Percentiles rank a stretch among this genome's conserved stretches.
phyloP scores from a whole-genome alignment of 805 yeast species.

The Candida nitratophila region DNA sequence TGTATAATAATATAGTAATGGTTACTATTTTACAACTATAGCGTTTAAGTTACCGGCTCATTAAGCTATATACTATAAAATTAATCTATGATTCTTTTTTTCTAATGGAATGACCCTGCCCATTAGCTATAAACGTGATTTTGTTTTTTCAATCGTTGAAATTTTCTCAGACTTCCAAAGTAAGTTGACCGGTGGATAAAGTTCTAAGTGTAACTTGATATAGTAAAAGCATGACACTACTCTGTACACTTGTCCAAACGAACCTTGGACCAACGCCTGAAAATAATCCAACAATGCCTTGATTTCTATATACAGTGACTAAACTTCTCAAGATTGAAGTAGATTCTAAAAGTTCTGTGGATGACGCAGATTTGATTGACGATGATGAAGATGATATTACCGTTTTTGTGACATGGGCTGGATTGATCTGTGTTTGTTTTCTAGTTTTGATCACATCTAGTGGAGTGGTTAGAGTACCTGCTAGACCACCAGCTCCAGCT shows the following conservation, averaged over 20 bases:
- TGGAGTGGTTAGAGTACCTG: constrained; percentile 86
- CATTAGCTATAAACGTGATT: background rate
- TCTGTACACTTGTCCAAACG: constrained; percentile 94
- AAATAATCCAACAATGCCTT: constrained; percentile 76
- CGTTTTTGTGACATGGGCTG: constrained; percentile 10
- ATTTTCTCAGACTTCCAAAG: constrained; percentile 4
- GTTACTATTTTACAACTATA: too few species aligned
- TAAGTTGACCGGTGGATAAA: constrained; percentile 24
- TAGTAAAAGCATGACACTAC: constrained; percentile 84
- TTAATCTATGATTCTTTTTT: background rate
- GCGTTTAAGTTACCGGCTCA: too few species aligned
- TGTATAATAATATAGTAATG: too few species aligned
- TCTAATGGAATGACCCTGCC: background rate
- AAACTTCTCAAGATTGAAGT: constrained; percentile 47
- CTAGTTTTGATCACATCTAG: constrained; percentile 88
- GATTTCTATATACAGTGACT: constrained; percentile 51
- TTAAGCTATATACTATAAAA: too few species aligned
- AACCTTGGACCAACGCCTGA: constrained; percentile 96
- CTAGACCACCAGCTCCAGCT: constrained; percentile 92
- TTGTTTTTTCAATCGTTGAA: background rate
- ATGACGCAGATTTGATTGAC: constrained; percentile 2
- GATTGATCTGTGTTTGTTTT: constrained; percentile 70
- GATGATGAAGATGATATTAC: background rate
- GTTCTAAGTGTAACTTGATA: constrained; percentile 72
- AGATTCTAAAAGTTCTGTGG: constrained; percentile 20